Conservation (phyloP, 2,329 filamentous ascomycete species). For the Neopestalotiopsis rosae region DNA sequence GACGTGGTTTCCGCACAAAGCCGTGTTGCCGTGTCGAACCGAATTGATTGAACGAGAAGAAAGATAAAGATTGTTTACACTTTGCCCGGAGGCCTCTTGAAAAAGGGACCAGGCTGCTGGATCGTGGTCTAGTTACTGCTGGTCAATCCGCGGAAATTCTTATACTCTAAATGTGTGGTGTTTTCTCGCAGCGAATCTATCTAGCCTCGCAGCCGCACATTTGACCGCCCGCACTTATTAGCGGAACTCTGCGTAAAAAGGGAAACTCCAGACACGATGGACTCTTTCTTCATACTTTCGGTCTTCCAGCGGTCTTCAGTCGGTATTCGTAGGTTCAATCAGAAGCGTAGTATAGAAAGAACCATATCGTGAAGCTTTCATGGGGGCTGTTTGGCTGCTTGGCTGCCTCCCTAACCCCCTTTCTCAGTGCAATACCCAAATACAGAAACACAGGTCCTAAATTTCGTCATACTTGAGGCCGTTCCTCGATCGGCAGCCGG, state of each 20-base stretch:
- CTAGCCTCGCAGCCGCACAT: too few relatives aligned
- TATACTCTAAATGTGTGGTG: too few relatives aligned
- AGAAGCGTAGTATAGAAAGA: too few relatives aligned
- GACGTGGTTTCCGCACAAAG: not conserved
- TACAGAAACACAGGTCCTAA: not conserved
- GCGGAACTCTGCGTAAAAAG: too few relatives aligned
- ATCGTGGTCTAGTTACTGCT: not conserved
- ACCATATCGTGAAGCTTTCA: too few relatives aligned
- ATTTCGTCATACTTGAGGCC: not conserved
- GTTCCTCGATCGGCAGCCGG: slow-evolving; percentile 11
- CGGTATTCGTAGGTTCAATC: too few relatives aligned
- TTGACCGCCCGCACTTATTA: too few relatives aligned
- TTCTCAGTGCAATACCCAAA: not conserved
- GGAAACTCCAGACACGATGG: too few relatives aligned
- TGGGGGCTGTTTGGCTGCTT: not conserved
- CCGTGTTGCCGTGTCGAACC: slow-evolving; percentile 6
- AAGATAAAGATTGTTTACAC: not conserved
- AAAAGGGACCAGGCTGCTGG: not conserved
- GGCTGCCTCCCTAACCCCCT: not conserved
- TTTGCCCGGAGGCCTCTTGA: slow-evolving; percentile 18
- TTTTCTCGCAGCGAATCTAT: too few relatives aligned
- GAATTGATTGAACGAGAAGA: not conserved
- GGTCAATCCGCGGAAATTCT: too few relatives aligned
- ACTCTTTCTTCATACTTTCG: too few relatives aligned
- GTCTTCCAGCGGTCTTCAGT: too few relatives aligned